Evolutionary conservation across 768 basidiomycete species (phyloP), one percentile per base, ranked within the genome.

Genomic region (Zangia roseola): DNA sequence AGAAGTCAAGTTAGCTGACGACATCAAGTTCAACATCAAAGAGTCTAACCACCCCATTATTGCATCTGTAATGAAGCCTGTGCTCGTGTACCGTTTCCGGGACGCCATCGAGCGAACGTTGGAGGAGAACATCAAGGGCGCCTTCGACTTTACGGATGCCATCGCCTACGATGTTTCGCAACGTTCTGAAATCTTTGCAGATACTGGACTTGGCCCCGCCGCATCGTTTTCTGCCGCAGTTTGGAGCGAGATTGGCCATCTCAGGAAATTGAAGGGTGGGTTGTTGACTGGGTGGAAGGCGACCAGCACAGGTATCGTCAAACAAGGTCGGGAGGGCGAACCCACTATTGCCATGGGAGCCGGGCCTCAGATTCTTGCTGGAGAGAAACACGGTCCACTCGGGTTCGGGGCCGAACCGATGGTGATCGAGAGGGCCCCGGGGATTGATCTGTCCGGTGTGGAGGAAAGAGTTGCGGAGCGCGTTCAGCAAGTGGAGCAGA

Each of bases 291-390:
- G 73, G 0, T 77, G 77, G 75, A 68, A 60, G 21, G 78, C 80
- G 4, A 88, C 86, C 0, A 79, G 86, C 0, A 83, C 82, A 0
- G 87, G 87, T 0, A 51, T 88, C 7, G 69, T 88, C 41, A 74
- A 81, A 36, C 77, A 82, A 57, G 79, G 78, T 31, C 50, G 54
- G 0, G 49, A 52, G 14, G 65, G 59, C 3, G 63, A 66, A 33
- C 69, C 61, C 14, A 60, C 60, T 41, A 77, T 89, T 40, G 87
- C 86, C 0, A 68, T 88, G 70, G 87, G 87, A 2, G 83, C 78
- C 6, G 85, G 86, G 65, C 87, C 87, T 30, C 87, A 89, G 71
- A 79, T 89, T 26, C 64, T 89, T 24, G 67, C 77, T 23, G 82
- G 84, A 0, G 77, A 82, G 53, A 87, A 89, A 73, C 74, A 71